Base-by-base conservation (phyloP, 768 basidiomycete species). In the Amanita rimosa region DNA sequence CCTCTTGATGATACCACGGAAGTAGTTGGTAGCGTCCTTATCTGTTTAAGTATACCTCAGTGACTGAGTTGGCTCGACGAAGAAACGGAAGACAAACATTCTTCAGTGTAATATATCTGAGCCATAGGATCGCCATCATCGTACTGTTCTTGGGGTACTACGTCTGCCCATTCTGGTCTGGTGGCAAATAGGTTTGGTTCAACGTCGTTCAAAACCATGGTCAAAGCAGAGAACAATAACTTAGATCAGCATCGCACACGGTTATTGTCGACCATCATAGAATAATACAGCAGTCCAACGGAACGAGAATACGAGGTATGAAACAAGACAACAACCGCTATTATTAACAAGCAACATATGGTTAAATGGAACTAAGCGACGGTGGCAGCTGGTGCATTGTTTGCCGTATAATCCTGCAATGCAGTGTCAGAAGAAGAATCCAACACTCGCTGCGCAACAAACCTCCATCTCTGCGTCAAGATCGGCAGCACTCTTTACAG, bases 401-500 rank as follows among this genome's bases (percentile, higher is more conserved):
- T 75, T 11, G 80, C 71, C 31, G 83, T 85, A 56, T 85, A 85
- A 59, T 85, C 83, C 83, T 85, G 49, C 43, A 55, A 41, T 48
- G 3, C n/a, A 24, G 8, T 5, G 6, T 2, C 13, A 36, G 1
- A 24, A 35, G 1, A 24, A 35, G 4, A 47, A 6, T 13, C 19
- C 10, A 11, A 14, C 27, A 59, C 13, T 19, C 22, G 8, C n/a
- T 29, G 24, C 11, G 22, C 40, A 17, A 49, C 68, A 24, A 52
- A 95, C 95, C 78, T 87, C 87, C 95, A 98, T 98, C 73, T 98
- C 95, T 6, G 94, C 92, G 62, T 98, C 95, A 37, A 98, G 78
- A 62, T 94, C 90, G 27, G 89, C 95, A 3, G 73, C 89, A 17
- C 80, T 79, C 72, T 95, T 95, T 49, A 72, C 68, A 4, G 85